Evolutionary conservation across 805 yeast genomes (phyloP), one percentile per base, ranked within the genome.

Genomic region (Wickerhamomyces mucosus): DNA sequence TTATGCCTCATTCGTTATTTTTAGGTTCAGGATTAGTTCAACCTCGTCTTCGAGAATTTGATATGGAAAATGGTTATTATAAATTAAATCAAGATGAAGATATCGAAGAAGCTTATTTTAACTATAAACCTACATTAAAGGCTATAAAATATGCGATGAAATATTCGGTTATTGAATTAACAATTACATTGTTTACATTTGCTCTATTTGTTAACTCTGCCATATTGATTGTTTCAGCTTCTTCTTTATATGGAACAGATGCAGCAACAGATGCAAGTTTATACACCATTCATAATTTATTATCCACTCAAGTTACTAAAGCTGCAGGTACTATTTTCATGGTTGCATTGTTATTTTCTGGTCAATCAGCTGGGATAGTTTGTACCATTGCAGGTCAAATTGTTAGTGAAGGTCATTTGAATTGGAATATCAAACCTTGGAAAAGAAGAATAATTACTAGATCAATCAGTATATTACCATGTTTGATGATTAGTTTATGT

Each of bases 361-460:
- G 96, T 6, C 86, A 82, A 48, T 78, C 88, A 28, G 95, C 96
- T 0, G 95, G 96, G 29, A 75, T 88, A 26, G 88, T 86, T 3
- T 86, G 96, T 53, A 88, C 96, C 0, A 79, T 88, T 59, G 84
- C 94, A 0, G 96, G 96, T 8, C 94, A 88, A 55, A 76, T 88
- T 44, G 95, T 88, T 3, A 72, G 85, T 43, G 96, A 88, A 53
- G 96, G 96, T 1, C 89, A 83, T 48, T 61, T 88, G 24, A 69
- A 76, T 32, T 86, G 96, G 95, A 73, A 69, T 3, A 42, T 83
- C 26, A 67, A 65, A 38, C 96, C 96, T 4, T 78, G 94, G 82
- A 47, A 78, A 30, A 68, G 96, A 50, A 65, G 96, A 41, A 50
- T 88, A 8, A 63, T 76, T 9, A 88, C 96, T 0, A 68, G 96